Percentiles rank a stretch among this genome's conserved stretches.
These are phyloP conservation scores for Fusarium scirpi DNA, from an alignment of 2,329 filamentous ascomycete species.

Conservation along the genomic window DNA sequence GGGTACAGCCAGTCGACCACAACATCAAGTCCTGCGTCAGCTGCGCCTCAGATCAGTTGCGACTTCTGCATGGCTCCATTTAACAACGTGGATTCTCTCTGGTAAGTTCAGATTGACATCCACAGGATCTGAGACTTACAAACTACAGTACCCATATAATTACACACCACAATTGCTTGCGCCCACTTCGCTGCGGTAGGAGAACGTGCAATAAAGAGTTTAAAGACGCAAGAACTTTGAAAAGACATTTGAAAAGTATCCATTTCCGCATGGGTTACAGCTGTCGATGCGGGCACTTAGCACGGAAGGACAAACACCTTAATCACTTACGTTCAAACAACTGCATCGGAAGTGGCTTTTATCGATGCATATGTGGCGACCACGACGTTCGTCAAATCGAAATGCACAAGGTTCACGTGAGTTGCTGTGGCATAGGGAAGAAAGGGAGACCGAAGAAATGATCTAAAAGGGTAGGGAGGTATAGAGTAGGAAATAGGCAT, in stretches of 20 bases:
- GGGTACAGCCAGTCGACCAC: fast-evolving
- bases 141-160: neutral
- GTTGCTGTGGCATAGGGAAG: no score
- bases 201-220: fast-evolving
- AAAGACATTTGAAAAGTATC: neutral
- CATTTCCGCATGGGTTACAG: neutral
- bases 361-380: neutral
- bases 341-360: neutral
- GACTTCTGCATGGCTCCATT: neutral
- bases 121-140: fast-evolving
- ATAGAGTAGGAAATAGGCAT: no score
- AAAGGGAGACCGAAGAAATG: no score
- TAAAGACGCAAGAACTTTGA: neutral
- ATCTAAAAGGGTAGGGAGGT: no score
- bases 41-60: neutral
- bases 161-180: neutral
- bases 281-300: neutral
- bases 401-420: fast-evolving
- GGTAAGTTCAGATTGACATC: fast-evolving
- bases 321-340: neutral
- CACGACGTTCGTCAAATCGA: neutral
- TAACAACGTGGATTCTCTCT: neutral
- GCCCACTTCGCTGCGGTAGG: neutral
- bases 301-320: neutral
- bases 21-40: neutral